Evolutionary conservation across 495 filamentous ascomycete genomes (phyloP).

Genomic region (Cudoniella acicularis): DNA sequence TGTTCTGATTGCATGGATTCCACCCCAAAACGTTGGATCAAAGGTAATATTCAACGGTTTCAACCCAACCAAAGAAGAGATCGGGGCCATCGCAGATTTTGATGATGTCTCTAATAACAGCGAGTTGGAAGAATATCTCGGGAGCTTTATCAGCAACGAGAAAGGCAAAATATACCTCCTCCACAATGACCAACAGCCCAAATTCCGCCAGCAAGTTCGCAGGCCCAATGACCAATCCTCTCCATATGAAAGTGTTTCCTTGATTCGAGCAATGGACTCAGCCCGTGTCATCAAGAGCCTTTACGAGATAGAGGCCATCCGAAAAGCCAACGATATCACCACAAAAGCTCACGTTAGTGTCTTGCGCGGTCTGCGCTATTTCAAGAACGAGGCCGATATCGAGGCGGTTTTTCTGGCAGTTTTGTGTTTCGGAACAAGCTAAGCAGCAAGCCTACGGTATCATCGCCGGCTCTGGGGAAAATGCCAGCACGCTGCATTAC

Average conservation of each 20-base stretch:
- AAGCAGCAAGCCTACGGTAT: slow-evolving; percentile 80
- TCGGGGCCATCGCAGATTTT: slow-evolving; percentile 73
- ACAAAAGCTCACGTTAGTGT: slow-evolving; percentile 68
- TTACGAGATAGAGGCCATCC: slow-evolving; percentile 76
- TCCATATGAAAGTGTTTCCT: slow-evolving; percentile 15
- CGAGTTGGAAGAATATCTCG: slow-evolving; percentile 31
- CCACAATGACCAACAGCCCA: slow-evolving; percentile 21
- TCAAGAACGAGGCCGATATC: slow-evolving; percentile 77
- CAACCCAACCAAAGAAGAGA: slow-evolving; percentile 57
- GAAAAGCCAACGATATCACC: slow-evolving; percentile 73
- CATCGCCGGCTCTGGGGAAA: slow-evolving; percentile 75
- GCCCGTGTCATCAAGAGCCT: slow-evolving; percentile 73
- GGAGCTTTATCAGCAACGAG: slow-evolving; percentile 28
- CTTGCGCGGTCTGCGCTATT: slow-evolving; percentile 51
- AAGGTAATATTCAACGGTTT: slow-evolving; percentile 59
- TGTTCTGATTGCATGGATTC: slow-evolving; percentile 57
- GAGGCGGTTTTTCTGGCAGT: slow-evolving; percentile 70
- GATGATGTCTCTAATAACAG: slow-evolving; percentile 60
- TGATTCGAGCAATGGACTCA: slow-evolving; percentile 65
- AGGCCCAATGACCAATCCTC: neutral
- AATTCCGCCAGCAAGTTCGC: slow-evolving; percentile 40
- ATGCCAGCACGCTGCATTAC: slow-evolving; percentile 86
- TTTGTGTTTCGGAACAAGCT: slow-evolving; percentile 66
- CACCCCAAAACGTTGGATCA: slow-evolving; percentile 45
- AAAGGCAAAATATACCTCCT: slow-evolving; percentile 40